A percentile compares a stretch with the other conserved stretches of the same genome.
These are phyloP conservation scores for Styphnolobium japonicum DNA, from an alignment of 306 rosid genomes.

Conservation along the genomic window DNA sequence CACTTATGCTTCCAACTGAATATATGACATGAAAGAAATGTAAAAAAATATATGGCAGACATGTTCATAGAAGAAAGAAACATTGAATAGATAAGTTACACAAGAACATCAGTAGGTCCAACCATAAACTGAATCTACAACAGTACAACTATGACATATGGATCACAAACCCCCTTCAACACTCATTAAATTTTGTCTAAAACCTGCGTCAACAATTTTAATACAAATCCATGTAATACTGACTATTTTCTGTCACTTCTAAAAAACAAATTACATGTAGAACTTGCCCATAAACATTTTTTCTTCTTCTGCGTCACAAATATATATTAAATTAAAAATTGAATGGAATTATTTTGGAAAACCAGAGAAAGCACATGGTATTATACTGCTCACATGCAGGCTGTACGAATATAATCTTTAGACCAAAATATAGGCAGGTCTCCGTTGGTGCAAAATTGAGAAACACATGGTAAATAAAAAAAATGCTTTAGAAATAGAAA, in stretches of 20 bases:
- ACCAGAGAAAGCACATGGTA: neutral
- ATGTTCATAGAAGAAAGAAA: neutral
- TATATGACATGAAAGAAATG: neutral
- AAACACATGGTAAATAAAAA: no score
- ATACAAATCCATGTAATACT: neutral
- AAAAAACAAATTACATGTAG: neutral
- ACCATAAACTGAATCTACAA: neutral
- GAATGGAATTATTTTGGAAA: neutral
- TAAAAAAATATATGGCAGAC: neutral
- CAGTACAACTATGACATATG: constrained; percentile 2
- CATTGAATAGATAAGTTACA: neutral
- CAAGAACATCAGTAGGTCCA: neutral
- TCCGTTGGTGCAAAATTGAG: neutral
- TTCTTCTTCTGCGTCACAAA: neutral
- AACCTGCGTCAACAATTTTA: neutral
- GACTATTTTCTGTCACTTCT: neutral
- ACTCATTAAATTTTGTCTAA: neutral
- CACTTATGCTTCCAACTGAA: neutral
- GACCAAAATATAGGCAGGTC: neutral
- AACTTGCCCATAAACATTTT: neutral
- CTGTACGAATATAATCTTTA: neutral
- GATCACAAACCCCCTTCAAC: neutral
- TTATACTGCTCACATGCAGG: neutral
- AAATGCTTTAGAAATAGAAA: no score
- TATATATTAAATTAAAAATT: neutral